Base-by-base conservation (phyloP, 306 rosid species). In the Erythrophleum fordii region DNA sequence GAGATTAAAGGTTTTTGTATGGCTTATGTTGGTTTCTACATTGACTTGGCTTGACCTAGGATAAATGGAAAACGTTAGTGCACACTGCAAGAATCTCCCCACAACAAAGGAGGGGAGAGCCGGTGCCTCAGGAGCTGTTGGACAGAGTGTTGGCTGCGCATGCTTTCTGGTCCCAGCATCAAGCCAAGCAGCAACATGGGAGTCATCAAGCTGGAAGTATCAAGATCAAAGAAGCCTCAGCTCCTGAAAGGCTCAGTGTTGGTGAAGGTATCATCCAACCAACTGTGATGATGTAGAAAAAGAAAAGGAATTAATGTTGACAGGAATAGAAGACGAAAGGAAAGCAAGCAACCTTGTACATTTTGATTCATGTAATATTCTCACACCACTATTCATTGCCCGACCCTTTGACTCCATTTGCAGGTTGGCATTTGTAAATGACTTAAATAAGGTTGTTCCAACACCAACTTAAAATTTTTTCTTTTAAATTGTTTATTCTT, bases 11-110 rank as follows among this genome's bases (percentile, higher is more conserved):
- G 5, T 10, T 52, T n/a, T 53, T n/a, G 20, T 34, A 44, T 52
- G 9, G 31, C 17, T 49, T 56, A 59, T 37, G 71, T 65, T 35
- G 46, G 46, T 55, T 67, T 67, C 0, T 0, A 10, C 31, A 20
- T 20, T n/a, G 17, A 8, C 48, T 23, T 64, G 69, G 69, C 6
- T 34, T 16, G 35, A 34, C 16, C 51, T 91, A 95, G 98, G 99
- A 95, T 80, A 95, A 95, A 83, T 93, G 98, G 98, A 95, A 95
- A 82, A 95, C 99, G 18, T 79, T 93, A 86, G 99, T 95, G 48
- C 99, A 95, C 86, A 95, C 98, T 3, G 97, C 99, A 16, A 87
- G 75, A 84, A 95, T 93, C 28, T 82, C 93, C 4, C 99, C 98
- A 18, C 98, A 93, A 81, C 98, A 95, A 77, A 89, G 99, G 85